Base-by-base conservation (phyloP, 2,329 filamentous ascomycete genomes). In the Lasiodiplodia gonubiensis region DNA sequence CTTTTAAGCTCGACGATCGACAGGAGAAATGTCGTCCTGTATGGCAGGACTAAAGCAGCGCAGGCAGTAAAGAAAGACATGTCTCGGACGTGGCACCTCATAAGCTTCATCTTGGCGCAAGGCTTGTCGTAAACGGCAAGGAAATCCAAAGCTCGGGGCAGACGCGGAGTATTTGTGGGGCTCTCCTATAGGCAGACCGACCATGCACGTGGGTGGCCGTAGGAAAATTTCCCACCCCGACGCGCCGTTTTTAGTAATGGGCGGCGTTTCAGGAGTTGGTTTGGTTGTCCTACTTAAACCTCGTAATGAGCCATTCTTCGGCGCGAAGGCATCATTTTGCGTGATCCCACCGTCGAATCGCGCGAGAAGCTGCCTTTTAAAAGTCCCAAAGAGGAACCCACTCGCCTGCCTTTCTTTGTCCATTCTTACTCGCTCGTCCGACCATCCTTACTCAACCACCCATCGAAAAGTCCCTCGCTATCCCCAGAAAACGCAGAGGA, bases 321-420 rank as follows among this genome's bases (percentile, higher is more conserved):
- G 16, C 6, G 10, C 23, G 25, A 63, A 63, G 59, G 59, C 59
- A 63, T 51, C 59, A 63, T 63, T 49, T 63, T 63, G 59, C 59
- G 59, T 63, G 59, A 63, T 63, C 30, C 11, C 25, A 37, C 59
- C 37, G 49, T 21, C 11, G 8, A n/a, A 63, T 63, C 59, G 59
- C 59, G 59, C 59, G 46, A 63, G 27, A 5, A 16, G n/a, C 59
- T 33, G 16, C 18, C n/a, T 63, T 51, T n/a, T 46, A 21, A 46
- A 51, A 51, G 2, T 16, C 42, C 59, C 42, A 25, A 30, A 18
- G n/a, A 30, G n/a, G 16, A 60, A 51, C 25, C 30, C 30, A 33
- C 53, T n/a, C 27, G 30, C 25, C 33, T 35, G 12, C 12, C 8
- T 0, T 33, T 14, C 52, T 25, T 33, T 25, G 21, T 57, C 35